Evolutionary conservation across 163 green algal species (phyloP).

Genomic region (Trebouxia gelatinosa): DNA sequence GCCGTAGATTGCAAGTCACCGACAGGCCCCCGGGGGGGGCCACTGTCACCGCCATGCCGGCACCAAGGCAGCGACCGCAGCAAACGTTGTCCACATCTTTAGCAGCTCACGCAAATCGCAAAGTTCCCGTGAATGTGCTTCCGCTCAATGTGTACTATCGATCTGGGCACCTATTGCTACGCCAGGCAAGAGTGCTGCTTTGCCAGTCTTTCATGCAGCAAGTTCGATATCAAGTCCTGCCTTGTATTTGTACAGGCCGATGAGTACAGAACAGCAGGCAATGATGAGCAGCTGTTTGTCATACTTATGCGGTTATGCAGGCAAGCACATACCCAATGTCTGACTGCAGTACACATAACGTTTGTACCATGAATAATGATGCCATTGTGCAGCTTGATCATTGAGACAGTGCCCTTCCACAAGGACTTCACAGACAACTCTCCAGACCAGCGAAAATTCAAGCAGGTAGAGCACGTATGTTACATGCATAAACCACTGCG

Average conservation of each 20-base stretch:
- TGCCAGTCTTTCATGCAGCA: too few species aligned
- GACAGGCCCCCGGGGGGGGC: too few species aligned
- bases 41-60: not conserved
- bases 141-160: slow-evolving; percentile 65
- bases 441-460: slow-evolving; percentile 42
- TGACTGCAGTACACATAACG: not conserved
- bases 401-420: slow-evolving; percentile 82
- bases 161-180: slow-evolving; percentile 55
- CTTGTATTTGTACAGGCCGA: slow-evolving; percentile 70
- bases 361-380: slow-evolving; percentile 3
- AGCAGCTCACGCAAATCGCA: not conserved
- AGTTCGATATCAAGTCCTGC: too few species aligned
- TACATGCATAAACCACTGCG: too few species aligned
- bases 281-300: slow-evolving; percentile 80
- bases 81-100: slow-evolving; percentile 19
- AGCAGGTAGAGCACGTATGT: too few species aligned
- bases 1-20: too few species aligned
- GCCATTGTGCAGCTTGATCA: slow-evolving; percentile 60
- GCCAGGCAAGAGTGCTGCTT: slow-evolving; percentile 50
- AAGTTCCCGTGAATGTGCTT: slow-evolving; percentile 22
- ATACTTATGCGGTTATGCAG: slow-evolving; percentile 79
- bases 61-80: slow-evolving; percentile 12
- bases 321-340: slow-evolving; percentile 37
- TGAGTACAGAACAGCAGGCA: slow-evolving; percentile 53
- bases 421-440: slow-evolving; percentile 44